A percentile compares a stretch with the other conserved stretches of the same genome.
These are phyloP conservation scores for Phyllosticta capitalensis DNA, from an alignment of 2,329 filamentous ascomycete genomes.

Conservation along the genomic window DNA sequence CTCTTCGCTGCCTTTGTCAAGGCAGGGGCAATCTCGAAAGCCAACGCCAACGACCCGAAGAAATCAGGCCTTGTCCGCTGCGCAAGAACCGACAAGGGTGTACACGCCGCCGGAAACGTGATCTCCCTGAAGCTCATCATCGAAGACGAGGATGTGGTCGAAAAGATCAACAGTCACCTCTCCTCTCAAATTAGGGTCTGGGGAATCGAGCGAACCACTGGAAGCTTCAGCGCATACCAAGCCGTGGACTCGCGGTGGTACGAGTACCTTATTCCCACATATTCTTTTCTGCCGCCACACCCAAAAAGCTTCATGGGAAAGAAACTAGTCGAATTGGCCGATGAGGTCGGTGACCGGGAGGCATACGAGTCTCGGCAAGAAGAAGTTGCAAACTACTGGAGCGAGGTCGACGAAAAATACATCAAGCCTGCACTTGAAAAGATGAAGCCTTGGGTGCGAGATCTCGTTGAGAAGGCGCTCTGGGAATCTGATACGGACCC, in stretches of 20 bases:
- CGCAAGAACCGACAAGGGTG: constrained; percentile 92
- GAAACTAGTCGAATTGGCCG: constrained; percentile 68
- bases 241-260: constrained; percentile 93
- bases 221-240: constrained; percentile 89
- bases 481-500: constrained; percentile 30
- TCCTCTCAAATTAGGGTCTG: constrained; percentile 87
- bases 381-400: constrained; percentile 76
- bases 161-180: constrained; percentile 82
- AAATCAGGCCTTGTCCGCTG: constrained; percentile 92
- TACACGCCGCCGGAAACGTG: constrained; percentile 91
- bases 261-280: constrained; percentile 91
- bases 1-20: constrained; percentile 85
- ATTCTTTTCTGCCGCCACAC: constrained; percentile 86
- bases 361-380: constrained; percentile 59
- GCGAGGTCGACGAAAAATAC: constrained; percentile 66
- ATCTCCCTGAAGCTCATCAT: constrained; percentile 93
- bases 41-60: constrained; percentile 91
- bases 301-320: constrained; percentile 77
- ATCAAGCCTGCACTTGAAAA: constrained; percentile 58
- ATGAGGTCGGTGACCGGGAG: constrained; percentile 62
- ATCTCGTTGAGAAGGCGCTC: constrained; percentile 53
- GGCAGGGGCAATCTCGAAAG: constrained; percentile 89
- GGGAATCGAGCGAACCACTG: constrained; percentile 84
- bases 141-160: constrained; percentile 76
- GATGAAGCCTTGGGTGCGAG: constrained; percentile 54